Conservation (phyloP, 352 stramenopile species). For the Phytophthora ramorum region DNA sequence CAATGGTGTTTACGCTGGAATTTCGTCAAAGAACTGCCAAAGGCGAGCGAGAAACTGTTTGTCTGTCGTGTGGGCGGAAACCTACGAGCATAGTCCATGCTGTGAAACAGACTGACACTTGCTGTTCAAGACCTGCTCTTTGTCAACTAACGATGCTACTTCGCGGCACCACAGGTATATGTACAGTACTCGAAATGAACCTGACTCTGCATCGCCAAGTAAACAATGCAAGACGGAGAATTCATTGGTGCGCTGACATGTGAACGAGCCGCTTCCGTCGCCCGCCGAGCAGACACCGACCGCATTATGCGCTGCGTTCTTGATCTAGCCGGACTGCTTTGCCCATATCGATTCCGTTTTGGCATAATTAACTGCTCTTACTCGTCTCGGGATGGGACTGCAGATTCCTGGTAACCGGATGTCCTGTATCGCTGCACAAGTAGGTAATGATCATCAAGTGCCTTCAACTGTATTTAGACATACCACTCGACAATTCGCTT, state of each 20-base stretch:
- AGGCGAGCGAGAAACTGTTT: too few species aligned
- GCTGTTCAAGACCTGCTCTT: too few species aligned
- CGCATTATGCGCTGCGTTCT: background rate
- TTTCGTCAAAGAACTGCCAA: too few species aligned
- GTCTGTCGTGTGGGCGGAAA: too few species aligned
- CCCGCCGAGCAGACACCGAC: background rate
- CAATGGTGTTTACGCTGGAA: too few species aligned
- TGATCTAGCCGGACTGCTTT: background rate
- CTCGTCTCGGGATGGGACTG: slow-evolving; percentile 6
- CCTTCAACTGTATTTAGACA: slow-evolving; percentile 4
- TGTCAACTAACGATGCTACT: too few species aligned
- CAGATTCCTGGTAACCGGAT: slow-evolving; percentile 10
- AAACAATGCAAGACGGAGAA: too few species aligned
- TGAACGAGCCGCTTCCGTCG: background rate
- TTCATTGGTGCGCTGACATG: background rate
- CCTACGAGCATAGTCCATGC: too few species aligned
- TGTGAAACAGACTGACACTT: too few species aligned
- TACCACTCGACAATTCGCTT: slow-evolving; percentile 17
- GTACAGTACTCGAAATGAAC: too few species aligned
- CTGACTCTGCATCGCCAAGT: too few species aligned
- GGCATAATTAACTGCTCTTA: background rate
- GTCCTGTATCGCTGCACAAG: background rate
- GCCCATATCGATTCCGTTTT: background rate
- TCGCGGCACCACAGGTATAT: too few species aligned
- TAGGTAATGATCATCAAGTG: background rate